Conservation (phyloP, 768 basidiomycete species). For the Boletus insuetus region DNA sequence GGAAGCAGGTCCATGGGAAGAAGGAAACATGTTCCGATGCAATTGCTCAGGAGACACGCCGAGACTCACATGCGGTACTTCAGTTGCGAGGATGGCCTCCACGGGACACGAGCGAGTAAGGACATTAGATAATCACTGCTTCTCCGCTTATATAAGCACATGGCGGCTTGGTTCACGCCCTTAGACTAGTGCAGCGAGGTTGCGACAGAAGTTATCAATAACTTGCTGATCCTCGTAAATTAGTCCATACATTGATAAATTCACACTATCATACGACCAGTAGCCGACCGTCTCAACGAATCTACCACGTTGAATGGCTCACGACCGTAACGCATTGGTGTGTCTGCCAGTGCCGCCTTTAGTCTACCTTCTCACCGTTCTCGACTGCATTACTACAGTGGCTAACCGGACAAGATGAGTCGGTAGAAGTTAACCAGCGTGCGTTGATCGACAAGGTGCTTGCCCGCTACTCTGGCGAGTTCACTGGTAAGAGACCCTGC, state of each 20-base stretch:
- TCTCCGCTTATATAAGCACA: no score
- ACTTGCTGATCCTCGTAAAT: no score
- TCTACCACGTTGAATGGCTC: constrained; percentile 18
- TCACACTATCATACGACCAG: neutral
- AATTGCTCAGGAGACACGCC: no score
- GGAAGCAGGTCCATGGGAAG: no score
- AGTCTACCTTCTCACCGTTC: neutral
- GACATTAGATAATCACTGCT: no score
- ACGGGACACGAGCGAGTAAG: no score
- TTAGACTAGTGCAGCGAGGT: no score
- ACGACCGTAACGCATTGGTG: constrained; percentile 32
- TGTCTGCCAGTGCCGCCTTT: neutral
- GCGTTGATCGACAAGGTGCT: constrained; percentile 98
- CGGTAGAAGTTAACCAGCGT: constrained; percentile 90
- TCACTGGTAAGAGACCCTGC: constrained; percentile 61
- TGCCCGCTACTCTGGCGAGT: constrained; percentile 92
- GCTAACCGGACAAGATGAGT: constrained; percentile 68
- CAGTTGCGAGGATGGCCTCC: no score
- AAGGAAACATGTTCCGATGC: no score
- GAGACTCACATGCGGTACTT: no score
- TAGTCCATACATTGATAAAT: neutral
- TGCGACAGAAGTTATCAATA: no score
- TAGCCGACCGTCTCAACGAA: neutral
- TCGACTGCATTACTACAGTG: constrained; percentile 33
- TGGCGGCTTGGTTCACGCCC: no score